phyloP scores from a whole-genome alignment of 148 eudicot genomes.

The Spergularia bocconei region DNA sequence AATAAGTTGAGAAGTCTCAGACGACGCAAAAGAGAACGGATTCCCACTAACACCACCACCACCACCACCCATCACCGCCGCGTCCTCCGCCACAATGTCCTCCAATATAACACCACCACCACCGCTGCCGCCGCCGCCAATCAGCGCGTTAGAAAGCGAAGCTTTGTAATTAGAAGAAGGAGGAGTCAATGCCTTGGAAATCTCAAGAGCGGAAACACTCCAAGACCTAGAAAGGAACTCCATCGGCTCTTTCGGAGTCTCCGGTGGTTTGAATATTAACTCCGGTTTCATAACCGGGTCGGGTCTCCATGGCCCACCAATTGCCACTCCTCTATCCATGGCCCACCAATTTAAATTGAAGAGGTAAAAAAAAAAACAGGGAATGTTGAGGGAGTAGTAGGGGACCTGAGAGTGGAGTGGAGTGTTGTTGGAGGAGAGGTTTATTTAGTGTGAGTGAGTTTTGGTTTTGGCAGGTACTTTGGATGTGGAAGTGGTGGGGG shows the following conservation, averaged over 20 bases:
- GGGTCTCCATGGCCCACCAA: constrained; percentile 31
- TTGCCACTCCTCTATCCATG: constrained; percentile 34
- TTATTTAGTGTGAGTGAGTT: too few relatives aligned
- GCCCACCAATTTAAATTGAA: background rate
- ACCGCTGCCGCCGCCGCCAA: constrained; percentile 24
- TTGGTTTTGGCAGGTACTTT: too few relatives aligned
- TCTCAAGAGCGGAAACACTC: constrained; percentile 74
- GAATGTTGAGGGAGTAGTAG: background rate
- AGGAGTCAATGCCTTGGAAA: constrained; percentile 66
- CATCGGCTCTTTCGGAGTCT: constrained; percentile 84
- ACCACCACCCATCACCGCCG: constrained; percentile 1
- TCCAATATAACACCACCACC: constrained; percentile 39
- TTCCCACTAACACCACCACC: constrained; percentile 36
- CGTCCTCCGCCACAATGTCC: constrained; percentile 46
- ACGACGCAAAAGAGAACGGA: constrained; percentile 75
- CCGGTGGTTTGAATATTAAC: constrained; percentile 56
- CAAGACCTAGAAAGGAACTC: constrained; percentile 92
- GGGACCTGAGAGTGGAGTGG: background rate
- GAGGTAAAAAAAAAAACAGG: background rate
- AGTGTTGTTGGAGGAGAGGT: background rate
- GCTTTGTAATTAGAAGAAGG: constrained; percentile 26
- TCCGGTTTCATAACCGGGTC: constrained; percentile 27
- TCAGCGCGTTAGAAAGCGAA: constrained; percentile 8
- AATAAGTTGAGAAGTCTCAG: constrained; percentile 84
- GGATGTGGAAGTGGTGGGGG: too few relatives aligned